Evolutionary conservation across 352 stramenopile species (phyloP).

Genomic region (Heterotrichella gracilis): DNA sequence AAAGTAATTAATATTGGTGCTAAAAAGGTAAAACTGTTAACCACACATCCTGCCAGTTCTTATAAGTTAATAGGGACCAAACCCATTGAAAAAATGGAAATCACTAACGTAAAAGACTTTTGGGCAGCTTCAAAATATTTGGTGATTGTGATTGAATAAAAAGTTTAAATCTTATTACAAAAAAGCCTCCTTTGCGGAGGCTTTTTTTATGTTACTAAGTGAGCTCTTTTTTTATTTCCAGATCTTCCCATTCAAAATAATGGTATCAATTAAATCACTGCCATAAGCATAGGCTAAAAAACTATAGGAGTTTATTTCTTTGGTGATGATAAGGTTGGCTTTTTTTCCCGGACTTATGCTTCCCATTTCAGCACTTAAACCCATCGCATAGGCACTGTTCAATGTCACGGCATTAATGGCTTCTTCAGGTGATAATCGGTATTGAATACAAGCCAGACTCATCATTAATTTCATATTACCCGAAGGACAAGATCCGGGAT

Average conservation of each 20-base stretch:
- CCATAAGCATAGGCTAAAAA: constrained; percentile 12
- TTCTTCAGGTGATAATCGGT: constrained; percentile 16
- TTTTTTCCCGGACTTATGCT: constrained; percentile 15
- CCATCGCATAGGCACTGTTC: constrained; percentile 15
- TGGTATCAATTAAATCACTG: not conserved
- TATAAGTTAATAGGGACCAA: not conserved
- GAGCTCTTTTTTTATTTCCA: not conserved
- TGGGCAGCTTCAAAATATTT: not conserved
- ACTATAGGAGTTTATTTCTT: not conserved
- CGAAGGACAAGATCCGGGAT: constrained; percentile 14
- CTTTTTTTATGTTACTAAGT: too few species aligned
- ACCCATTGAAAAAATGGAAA: not conserved
- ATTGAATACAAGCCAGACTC: constrained; percentile 16
- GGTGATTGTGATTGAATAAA: not conserved
- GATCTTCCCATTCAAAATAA: not conserved
- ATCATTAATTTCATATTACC: constrained; percentile 15
- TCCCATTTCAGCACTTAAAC: constrained; percentile 12
- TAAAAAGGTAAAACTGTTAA: not conserved
- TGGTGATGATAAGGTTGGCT: not conserved
- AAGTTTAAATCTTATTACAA: not conserved
- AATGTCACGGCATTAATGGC: constrained; percentile 17
- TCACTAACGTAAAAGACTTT: not conserved
- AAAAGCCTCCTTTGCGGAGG: not conserved
- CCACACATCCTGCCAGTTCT: not conserved
- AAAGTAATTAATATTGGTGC: not conserved